Base-by-base conservation (phyloP, 2,329 filamentous ascomycete species). In the Fusarium sp. region DNA sequence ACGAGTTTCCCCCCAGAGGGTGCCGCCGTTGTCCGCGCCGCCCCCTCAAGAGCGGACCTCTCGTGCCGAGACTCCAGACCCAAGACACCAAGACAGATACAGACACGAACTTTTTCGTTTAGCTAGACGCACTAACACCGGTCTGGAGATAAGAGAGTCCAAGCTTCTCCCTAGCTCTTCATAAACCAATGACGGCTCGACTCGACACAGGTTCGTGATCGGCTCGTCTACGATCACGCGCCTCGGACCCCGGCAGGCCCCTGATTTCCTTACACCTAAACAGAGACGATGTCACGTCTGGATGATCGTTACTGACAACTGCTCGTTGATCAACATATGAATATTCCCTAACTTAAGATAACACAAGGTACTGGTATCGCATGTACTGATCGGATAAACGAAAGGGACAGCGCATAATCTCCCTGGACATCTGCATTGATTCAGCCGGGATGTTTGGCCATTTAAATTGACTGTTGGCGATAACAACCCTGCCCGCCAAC, bases 41-140 rank as follows among this genome's bases (percentile, higher is more conserved):
- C 36, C 36, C 31, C 34, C 33, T 36, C 34, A 34, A 22, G 26
- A 55, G 54, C 42, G 60, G 60, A 57, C 50, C 61, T 63, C 44
- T 65, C 46, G 46, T 66, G 62, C 62, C 62, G 53, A 61, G 53
- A 61, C 58, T 61, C 58, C 43, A 66, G 61, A 18, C 51, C 24
- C 24, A 26, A 52, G 40, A 38, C 39, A 18, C 38, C 52, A 49
- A 62, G 46, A 63, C 59, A 55, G 22, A 20, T 31, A 31, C 28
- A 57, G 59, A 58, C 61, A 55, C 60, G 59, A 31, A 46, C 46
- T 43, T 65, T 65, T 65, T 66, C 61, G 61, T 65, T 66, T 54
- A 65, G 53, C 62, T 31, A 39, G 40, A 44, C 58, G 20, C 57
- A 58, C 59, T 63, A 63, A 48, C 26, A 61, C 62, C 54, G 20